phyloP scores from a whole-genome alignment of 2,329 filamentous ascomycete genomes.

The Alternaria novae-zelandiae region DNA sequence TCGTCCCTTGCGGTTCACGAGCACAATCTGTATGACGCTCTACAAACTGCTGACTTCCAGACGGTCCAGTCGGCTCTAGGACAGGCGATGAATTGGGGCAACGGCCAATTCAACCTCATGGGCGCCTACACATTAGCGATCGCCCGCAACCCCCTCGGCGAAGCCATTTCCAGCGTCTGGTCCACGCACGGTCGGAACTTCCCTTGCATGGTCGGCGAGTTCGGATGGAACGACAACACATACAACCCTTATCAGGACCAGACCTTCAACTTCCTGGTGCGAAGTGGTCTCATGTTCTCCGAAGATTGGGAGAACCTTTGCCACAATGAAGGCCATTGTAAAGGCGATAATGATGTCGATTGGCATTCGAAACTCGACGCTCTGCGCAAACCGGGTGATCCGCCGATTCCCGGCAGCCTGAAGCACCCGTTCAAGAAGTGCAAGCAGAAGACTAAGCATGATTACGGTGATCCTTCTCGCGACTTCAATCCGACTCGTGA shows the following conservation, averaged over 20 bases:
- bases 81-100: background rate
- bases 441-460: background rate
- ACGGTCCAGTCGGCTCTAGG: background rate
- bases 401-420: background rate
- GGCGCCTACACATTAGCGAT: slow-evolving; percentile 14
- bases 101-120: background rate
- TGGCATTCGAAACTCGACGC: background rate
- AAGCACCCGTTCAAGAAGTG: background rate
- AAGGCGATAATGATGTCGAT: background rate
- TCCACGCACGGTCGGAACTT: slow-evolving; percentile 9
- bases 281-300: slow-evolving; percentile 5
- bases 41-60: background rate
- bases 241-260: slow-evolving; percentile 6
- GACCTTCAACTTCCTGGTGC: slow-evolving; percentile 6
- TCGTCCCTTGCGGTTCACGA: slow-evolving; percentile 6
- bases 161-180: slow-evolving; percentile 19
- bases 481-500: background rate
- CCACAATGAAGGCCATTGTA: background rate
- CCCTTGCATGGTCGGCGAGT: slow-evolving; percentile 27
- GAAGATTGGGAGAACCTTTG: slow-evolving; percentile 17
- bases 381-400: background rate
- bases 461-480: background rate
- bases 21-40: background rate
- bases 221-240: slow-evolving; percentile 10
- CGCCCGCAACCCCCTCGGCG: slow-evolving; percentile 17